A percentile compares a stretch with the other conserved stretches of the same genome.
Evolutionary conservation across 2,329 filamentous ascomycete genomes (phyloP).

Genomic region (Neopestalotiopsis sp.): DNA sequence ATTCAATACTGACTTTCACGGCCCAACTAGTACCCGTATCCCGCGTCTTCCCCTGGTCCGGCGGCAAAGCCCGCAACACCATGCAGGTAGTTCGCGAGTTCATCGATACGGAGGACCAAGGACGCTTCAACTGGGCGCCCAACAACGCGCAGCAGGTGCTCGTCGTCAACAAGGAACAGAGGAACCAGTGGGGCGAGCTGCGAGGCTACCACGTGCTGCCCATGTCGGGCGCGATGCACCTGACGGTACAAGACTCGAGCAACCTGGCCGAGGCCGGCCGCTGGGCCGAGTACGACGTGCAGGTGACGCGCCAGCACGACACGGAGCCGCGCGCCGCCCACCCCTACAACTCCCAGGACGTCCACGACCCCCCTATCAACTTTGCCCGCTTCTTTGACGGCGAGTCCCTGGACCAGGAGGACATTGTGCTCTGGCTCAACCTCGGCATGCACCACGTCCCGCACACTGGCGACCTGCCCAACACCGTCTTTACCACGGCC

Average conservation of each 20-base stretch:
- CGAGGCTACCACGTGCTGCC: constrained; percentile 58
- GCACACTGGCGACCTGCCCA: constrained; percentile 58
- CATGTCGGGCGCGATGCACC: constrained; percentile 42
- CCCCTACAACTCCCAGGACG: constrained; percentile 50
- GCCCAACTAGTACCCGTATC: constrained; percentile 33
- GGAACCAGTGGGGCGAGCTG: constrained; percentile 56
- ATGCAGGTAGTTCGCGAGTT: constrained; percentile 51
- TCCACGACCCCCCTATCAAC: constrained; percentile 53
- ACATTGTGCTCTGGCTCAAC: constrained; percentile 59
- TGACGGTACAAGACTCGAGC: constrained; percentile 55
- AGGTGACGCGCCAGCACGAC: constrained; percentile 56
- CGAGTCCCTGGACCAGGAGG: constrained; percentile 48
- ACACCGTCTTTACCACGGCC: constrained; percentile 56
- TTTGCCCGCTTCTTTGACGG: constrained; percentile 55
- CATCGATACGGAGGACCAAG: constrained; percentile 48
- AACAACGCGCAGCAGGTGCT: constrained; percentile 54
- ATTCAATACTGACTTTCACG: neutral
- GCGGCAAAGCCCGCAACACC: constrained; percentile 51
- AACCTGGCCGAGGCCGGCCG: constrained; percentile 49
- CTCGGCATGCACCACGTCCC: constrained; percentile 64
- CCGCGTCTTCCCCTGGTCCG: constrained; percentile 54
- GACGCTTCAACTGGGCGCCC: constrained; percentile 52
- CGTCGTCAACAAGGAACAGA: constrained; percentile 55
- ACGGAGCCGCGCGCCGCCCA: constrained; percentile 54
- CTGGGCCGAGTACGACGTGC: constrained; percentile 58